Evolutionary conservation across 1,139 yeast genomes (phyloP), one percentile per base, ranked within the genome.

Genomic region (Suhomyces wounanorum): DNA sequence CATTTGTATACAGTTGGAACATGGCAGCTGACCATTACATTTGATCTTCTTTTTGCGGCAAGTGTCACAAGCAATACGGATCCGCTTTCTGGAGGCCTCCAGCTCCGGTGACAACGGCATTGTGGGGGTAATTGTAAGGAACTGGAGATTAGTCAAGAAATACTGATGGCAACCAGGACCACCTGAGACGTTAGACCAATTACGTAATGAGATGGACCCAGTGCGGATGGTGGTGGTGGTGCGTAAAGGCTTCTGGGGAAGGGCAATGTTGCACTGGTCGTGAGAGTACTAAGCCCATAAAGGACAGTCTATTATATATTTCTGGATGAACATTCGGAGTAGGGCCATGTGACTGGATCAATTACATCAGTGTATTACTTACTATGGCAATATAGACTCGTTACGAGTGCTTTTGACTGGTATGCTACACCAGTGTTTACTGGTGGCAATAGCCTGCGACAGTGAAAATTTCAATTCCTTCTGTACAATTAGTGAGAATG

Each of bases 21-120:
- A 67, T 0, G 67, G 68, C 8, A 28, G 43, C 7, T 48, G 52
- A 10, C 70, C 70, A 40, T 67, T 65, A 46, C 72, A 67, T 43
- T 62, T 59, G 47, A 62, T 64, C 50, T 67, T 67, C 52, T 61
- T 61, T 44, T 59, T 58, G 13, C 72, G 62, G 48, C 72, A 67
- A 10, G 53, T 51, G 47, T 62, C 66, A 49, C 72, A 67, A 17
- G 69, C 69, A 39, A 56, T 59, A 18, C 60, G 54, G 43, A 61
- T 60, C 21, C 68, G 52, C 42, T 52, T 52, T n/a, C 42, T n/a
- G 33, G 42, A 40, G 2, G 42, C 42, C 17, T 40, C 42, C 42
- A 40, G 42, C 21, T 42, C 41, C 6, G 49, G 43, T 21, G 33
- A 26, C 39, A 42, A 25, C 13, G 26, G 16, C 45, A 43, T 35